Evolutionary conservation across 1,284 basidiomycete genomes (phyloP), one percentile per base, ranked within the genome.

Genomic region (Cutaneotrichosporon cutaneum): DNA sequence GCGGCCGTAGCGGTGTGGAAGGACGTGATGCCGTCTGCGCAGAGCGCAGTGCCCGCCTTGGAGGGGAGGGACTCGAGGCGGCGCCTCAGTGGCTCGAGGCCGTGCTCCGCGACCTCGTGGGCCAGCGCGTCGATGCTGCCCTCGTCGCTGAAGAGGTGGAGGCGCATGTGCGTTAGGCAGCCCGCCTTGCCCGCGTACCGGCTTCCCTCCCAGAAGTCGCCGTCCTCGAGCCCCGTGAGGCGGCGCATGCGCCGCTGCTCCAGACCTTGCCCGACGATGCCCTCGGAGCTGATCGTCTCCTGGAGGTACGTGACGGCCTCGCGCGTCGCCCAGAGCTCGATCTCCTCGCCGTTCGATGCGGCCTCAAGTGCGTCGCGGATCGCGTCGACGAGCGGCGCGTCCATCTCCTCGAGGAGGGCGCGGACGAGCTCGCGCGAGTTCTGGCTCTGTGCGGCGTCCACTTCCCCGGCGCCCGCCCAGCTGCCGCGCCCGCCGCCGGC

Each of bases 291-390:
- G 14, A 78, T 69, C 4, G 74, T 71, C 50, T 78, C 76, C 32
- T 69, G 68, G 14, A 76, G 65, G 55, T 74, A 74, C 30, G 85
- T 83, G 39, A 86, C 83, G 1, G 89, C 89, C 71, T 90, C 88
- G 3, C 76, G 75, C 0, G 90, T 92, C 1, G 89, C 87, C 88
- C 89, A 93, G 64, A 92, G 90, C 62, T 85, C 83, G 5, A 88
- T 78, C 7, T 53, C 33, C 30, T 60, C 60, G 1, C 42, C 56
- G 14, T n/a, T 50, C 5, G 21, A 33, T 5, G 26, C 44, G 9
- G 27, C 57, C 35, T 58, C 47, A 2, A 76, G 61, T 8, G 63
- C 61, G 54, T 85, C 82, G 54, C 79, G 77, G 53, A 90, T 83
- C 60, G 88, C 87, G 52, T 88, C 82, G 10, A 92, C 75, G 30